Percentiles rank a stretch among this genome's conserved stretches.
phyloP scores from a whole-genome alignment of 176 grass and related monocot species.

The Lolium perenne region DNA sequence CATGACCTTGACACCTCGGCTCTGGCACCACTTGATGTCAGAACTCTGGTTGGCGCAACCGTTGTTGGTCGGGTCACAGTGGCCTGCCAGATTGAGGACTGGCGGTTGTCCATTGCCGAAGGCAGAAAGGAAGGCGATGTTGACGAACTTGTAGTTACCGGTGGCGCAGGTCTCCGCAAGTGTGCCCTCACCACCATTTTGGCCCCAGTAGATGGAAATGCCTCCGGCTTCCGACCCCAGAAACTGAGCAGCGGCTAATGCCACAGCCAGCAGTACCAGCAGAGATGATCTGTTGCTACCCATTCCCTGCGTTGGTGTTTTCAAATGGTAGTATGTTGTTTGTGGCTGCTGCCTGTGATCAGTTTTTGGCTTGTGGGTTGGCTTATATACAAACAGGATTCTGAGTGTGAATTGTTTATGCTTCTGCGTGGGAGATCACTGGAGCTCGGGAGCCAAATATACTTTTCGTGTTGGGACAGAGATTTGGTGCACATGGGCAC shows the following conservation, averaged over 20 bases:
- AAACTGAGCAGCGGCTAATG: neutral
- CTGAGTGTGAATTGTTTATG: neutral
- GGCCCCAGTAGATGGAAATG: constrained; percentile 57
- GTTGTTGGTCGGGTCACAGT: constrained; percentile 51
- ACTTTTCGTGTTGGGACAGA: no score
- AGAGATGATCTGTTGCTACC: neutral
- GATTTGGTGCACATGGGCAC: no score
- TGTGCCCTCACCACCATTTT: constrained; percentile 48
- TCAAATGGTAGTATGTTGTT: neutral
- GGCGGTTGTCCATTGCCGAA: constrained; percentile 62
- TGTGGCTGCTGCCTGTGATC: constrained; percentile 21
- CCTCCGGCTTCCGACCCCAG: constrained; percentile 12
- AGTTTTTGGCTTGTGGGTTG: neutral
- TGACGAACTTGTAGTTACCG: constrained; percentile 50
- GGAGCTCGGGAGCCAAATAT: no score
- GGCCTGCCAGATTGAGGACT: constrained; percentile 61
- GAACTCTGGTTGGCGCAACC: constrained; percentile 41
- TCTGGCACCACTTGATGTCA: constrained; percentile 52
- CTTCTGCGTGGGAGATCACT: neutral
- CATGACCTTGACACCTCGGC: constrained; percentile 60
- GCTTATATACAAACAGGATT: constrained; percentile 6
- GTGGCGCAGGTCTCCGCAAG: constrained; percentile 40
- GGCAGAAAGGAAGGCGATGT: constrained; percentile 52
- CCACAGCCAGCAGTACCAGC: constrained; percentile 25
- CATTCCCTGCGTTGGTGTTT: neutral